Conservation (phyloP, 1,284 basidiomycete species). For the Gastroboletus turbinatus region DNA sequence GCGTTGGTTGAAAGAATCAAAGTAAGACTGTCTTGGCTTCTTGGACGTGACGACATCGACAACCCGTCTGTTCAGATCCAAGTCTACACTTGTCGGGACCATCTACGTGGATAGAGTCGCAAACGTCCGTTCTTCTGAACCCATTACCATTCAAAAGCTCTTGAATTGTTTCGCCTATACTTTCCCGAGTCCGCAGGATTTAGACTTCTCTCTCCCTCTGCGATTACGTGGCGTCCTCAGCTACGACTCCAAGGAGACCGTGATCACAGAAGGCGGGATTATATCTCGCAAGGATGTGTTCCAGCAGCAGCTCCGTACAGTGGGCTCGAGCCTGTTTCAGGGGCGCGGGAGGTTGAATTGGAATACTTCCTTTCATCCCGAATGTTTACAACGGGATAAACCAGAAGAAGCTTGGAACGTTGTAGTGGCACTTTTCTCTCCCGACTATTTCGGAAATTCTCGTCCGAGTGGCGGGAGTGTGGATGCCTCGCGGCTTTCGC, state of each 20-base stretch:
- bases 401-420: constrained; percentile 15
- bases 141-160: constrained; percentile 7
- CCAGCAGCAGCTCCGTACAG: background rate
- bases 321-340: background rate
- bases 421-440: constrained; percentile 10
- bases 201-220: background rate
- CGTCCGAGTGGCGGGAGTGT: too few relatives aligned
- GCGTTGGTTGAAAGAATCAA: constrained; percentile 10
- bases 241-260: background rate
- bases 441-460: too few relatives aligned
- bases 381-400: background rate
- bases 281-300: background rate
- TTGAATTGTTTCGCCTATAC: constrained; percentile 9
- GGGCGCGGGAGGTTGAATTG: background rate
- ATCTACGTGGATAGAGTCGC: constrained; percentile 23
- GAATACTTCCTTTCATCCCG: constrained; percentile 2
- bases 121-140: fast-evolving
- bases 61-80: constrained; percentile 1
- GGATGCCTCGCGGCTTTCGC: too few relatives aligned
- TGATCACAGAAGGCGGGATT: fast-evolving
- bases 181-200: constrained; percentile 1
- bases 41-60: background rate
- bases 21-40: constrained; percentile 4
- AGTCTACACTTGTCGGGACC: constrained; percentile 12
- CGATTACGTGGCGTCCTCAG: constrained; percentile 16